phyloP scores from a whole-genome alignment of 257 asterid species.

The Rhazya stricta region DNA sequence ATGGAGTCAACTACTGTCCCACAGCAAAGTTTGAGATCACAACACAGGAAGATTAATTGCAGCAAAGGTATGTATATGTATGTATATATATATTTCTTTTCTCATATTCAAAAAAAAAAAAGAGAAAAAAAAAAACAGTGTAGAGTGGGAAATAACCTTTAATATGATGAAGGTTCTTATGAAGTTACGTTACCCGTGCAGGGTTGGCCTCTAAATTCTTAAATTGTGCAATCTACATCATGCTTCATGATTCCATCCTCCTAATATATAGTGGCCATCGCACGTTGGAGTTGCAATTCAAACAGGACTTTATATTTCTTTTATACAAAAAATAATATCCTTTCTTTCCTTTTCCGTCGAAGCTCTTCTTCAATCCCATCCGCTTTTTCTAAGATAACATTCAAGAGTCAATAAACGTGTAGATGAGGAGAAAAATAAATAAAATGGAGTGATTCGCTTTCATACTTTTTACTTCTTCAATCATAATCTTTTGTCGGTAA shows the following conservation, averaged over 20 bases:
- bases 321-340: neutral
- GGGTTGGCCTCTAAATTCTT: slow-evolving; percentile 5
- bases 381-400: neutral
- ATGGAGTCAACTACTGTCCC: no score
- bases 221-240: neutral
- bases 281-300: neutral
- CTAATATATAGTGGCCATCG: neutral
- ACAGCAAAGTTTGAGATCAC: no score
- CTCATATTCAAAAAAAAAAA: neutral
- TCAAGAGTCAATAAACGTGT: neutral
- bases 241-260: neutral
- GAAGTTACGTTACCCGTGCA: neutral
- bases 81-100: no score
- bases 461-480: no score
- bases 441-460: no score
- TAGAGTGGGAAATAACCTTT: neutral
- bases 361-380: neutral
- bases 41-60: no score
- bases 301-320: neutral
- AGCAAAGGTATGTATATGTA: no score
- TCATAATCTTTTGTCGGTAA: no score
- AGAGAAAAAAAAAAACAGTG: neutral
- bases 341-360: neutral
- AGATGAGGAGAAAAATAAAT: neutral
- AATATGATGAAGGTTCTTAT: neutral